phyloP scores from a whole-genome alignment of 2,329 filamentous ascomycete species.

The Periconia digitata region DNA sequence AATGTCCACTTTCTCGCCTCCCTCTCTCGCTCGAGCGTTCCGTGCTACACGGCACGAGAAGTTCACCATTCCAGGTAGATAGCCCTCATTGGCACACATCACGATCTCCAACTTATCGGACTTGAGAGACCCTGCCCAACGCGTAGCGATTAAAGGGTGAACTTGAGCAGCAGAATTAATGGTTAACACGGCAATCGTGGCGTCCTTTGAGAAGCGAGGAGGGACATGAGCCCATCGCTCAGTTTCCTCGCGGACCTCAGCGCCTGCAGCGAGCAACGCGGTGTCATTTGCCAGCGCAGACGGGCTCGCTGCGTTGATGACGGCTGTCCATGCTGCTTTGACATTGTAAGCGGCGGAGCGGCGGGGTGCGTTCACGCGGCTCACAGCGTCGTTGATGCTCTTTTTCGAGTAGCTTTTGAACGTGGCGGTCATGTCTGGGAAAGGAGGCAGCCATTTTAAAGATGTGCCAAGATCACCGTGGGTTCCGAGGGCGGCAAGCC shows the following conservation, averaged over 20 bases:
- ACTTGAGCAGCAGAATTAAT: conserved; percentile 64
- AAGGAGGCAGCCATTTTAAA: conserved; percentile 66
- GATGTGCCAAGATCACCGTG: conserved; percentile 67
- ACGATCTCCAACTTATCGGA: conserved; percentile 64
- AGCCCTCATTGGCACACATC: conserved; percentile 68
- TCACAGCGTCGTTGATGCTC: conserved; percentile 63
- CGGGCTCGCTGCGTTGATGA: conserved; percentile 55
- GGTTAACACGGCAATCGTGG: conserved; percentile 62
- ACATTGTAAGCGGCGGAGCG: conserved; percentile 64
- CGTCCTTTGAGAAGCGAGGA: conserved; percentile 65
- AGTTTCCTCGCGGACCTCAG: conserved; percentile 63
- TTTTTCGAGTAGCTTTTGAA: conserved; percentile 66
- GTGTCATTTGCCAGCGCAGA: conserved; percentile 53
- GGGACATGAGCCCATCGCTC: conserved; percentile 63
- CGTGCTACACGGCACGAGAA: conserved; percentile 67
- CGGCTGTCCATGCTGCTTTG: conserved; percentile 60
- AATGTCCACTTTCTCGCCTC: conserved; percentile 60
- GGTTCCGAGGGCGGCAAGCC: conserved; percentile 66
- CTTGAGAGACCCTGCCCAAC: conserved; percentile 64
- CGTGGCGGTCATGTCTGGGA: conserved; percentile 64
- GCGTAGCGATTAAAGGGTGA: conserved; percentile 67
- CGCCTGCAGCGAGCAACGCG: conserved; percentile 56
- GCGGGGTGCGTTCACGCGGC: conserved; percentile 66
- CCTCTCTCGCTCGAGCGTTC: conserved; percentile 55
- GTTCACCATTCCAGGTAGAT: conserved; percentile 63